Evolutionary conservation across 805 yeast genomes (phyloP).

Genomic region (Ogataea paraovalis): DNA sequence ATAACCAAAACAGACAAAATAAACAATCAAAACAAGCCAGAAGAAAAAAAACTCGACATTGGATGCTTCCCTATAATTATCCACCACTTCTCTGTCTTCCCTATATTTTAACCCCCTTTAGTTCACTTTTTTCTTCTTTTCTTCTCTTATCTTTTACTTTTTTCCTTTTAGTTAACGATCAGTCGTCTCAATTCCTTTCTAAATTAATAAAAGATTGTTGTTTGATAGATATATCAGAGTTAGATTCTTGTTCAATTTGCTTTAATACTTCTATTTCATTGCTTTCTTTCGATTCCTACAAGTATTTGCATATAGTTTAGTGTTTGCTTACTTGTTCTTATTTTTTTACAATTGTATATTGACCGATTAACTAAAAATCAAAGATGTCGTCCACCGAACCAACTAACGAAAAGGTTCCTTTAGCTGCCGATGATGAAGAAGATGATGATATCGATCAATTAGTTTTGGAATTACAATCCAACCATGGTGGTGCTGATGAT

Average conservation of each 20-base stretch:
- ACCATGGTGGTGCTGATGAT: slow-evolving; percentile 44
- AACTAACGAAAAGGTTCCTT: slow-evolving; percentile 9
- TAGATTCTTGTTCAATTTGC: neutral
- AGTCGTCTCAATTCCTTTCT: neutral
- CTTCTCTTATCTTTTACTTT: neutral
- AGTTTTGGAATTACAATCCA: slow-evolving; percentile 73
- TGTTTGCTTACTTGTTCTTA: neutral
- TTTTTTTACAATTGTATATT: neutral
- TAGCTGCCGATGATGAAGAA: slow-evolving; percentile 40
- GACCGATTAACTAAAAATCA: neutral
- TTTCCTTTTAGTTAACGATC: neutral
- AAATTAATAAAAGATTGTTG: neutral
- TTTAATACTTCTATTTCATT: neutral
- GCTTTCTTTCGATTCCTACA: neutral
- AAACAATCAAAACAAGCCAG: neutral
- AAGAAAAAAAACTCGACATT: neutral
- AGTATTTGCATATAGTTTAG: neutral
- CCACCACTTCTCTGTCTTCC: neutral
- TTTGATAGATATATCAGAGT: neutral
- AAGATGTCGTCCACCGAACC: slow-evolving; percentile 20
- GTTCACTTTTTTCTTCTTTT: neutral
- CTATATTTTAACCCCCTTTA: neutral
- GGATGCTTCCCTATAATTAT: neutral
- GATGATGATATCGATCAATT: slow-evolving; percentile 71
- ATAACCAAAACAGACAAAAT: neutral